Conservation (phyloP, 2,329 filamentous ascomycete species). For the Aspergillus novoparasiticus region DNA sequence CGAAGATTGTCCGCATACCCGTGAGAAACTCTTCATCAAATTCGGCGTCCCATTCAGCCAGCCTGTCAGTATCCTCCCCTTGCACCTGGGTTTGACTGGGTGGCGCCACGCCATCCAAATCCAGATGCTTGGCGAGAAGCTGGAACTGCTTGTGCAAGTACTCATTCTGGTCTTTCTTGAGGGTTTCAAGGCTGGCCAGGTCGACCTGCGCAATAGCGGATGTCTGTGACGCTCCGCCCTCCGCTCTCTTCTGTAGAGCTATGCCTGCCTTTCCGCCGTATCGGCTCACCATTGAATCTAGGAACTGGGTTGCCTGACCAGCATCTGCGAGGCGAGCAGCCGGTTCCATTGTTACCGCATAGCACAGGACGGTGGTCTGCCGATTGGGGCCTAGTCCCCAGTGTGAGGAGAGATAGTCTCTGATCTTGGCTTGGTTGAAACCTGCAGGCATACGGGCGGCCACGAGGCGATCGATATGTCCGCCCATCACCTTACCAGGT, state of each 20-base stretch:
- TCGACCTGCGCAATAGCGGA: neutral
- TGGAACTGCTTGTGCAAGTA: neutral
- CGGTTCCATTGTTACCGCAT: slow-evolving; percentile 66
- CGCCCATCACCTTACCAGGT: slow-evolving; percentile 84
- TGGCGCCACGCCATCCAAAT: neutral
- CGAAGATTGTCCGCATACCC: slow-evolving; percentile 10
- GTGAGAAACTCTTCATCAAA: slow-evolving; percentile 12
- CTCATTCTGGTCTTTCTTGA: neutral
- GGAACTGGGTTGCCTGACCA: slow-evolving; percentile 91
- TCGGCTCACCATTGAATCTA: slow-evolving; percentile 15
- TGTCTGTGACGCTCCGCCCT: neutral
- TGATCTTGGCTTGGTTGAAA: slow-evolving; percentile 95
- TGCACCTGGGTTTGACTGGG: neutral
- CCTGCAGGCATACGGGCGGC: slow-evolving; percentile 99
- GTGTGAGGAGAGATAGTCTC: slow-evolving; percentile 91
- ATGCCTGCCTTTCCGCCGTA: neutral
- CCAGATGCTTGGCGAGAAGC: neutral
- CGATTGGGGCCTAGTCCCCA: slow-evolving; percentile 71
- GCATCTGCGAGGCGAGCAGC: slow-evolving; percentile 31
- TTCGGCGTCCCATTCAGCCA: slow-evolving; percentile 19
- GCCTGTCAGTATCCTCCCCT: neutral
- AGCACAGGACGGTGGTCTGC: neutral
- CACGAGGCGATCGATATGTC: slow-evolving; percentile 80
- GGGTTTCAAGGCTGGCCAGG: neutral
- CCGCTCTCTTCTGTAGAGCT: neutral